These are phyloP conservation scores for Hapsidospora chrysogenum DNA, from an alignment of 495 filamentous ascomycete species.

Conservation along the genomic window DNA sequence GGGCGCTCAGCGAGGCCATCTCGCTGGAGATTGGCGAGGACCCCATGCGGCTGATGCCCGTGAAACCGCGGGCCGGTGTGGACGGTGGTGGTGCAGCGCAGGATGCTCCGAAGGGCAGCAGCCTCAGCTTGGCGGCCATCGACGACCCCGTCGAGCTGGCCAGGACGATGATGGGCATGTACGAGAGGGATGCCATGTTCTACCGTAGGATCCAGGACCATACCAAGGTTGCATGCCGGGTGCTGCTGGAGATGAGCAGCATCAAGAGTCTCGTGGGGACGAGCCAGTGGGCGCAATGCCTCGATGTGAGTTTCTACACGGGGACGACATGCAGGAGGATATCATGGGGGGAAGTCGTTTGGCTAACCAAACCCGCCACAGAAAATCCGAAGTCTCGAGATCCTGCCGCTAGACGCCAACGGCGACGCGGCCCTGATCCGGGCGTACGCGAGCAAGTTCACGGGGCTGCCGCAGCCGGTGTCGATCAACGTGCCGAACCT, in stretches of 20 bases:
- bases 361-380: conserved; percentile 17
- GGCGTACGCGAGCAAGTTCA: conserved; percentile 55
- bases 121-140: conserved; percentile 67
- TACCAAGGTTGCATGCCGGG: conserved; percentile 52
- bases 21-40: conserved; percentile 66
- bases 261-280: conserved; percentile 56
- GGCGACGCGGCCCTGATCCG: conserved; percentile 63
- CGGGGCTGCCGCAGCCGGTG: conserved; percentile 54
- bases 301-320: conserved; percentile 56
- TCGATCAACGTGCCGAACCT: conserved; percentile 76
- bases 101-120: conserved; percentile 29
- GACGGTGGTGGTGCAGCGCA: no score
- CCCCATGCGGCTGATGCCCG: conserved; percentile 54
- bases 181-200: conserved; percentile 59
- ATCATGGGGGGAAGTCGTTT: no score
- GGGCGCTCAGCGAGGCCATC: conserved; percentile 76
- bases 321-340: no score
- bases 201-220: conserved; percentile 44
- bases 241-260: conserved; percentile 61
- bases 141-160: conserved; percentile 74
- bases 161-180: conserved; percentile 62
- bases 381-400: conserved; percentile 53
- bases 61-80: conserved; percentile 43
- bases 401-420: conserved; percentile 58
- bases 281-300: conserved; percentile 54